These are phyloP conservation scores for Rhododendron griersonianum DNA, from an alignment of 148 eudicot species.

Conservation along the genomic window DNA sequence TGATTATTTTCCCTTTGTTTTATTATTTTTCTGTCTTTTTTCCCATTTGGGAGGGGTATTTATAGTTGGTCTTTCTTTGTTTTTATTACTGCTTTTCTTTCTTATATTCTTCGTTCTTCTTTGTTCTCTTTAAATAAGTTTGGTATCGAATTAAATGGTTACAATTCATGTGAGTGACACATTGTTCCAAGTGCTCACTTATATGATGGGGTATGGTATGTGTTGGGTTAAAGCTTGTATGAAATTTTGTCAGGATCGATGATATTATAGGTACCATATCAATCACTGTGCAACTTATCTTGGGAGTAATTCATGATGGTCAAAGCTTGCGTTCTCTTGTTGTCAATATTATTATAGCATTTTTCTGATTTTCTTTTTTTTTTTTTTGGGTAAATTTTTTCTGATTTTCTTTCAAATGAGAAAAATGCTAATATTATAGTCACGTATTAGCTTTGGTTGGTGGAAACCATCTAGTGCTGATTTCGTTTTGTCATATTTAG, in stretches of 20 bases:
- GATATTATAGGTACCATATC: neutral
- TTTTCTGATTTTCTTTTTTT: neutral
- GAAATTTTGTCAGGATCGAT: neutral
- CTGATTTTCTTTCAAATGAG: neutral
- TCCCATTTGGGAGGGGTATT: neutral
- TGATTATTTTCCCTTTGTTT: neutral
- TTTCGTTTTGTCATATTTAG: neutral
- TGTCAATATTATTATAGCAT: neutral
- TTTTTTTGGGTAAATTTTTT: neutral
- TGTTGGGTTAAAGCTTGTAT: neutral
- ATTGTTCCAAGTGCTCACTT: neutral
- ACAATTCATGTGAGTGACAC: neutral
- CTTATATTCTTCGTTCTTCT: neutral
- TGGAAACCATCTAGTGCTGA: neutral
- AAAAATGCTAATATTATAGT: neutral
- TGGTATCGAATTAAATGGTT: neutral
- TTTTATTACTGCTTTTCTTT: neutral
- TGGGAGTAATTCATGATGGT: neutral
- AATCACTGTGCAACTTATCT: neutral
- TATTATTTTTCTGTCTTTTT: neutral
- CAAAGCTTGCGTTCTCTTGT: neutral
- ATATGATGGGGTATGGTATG: neutral
- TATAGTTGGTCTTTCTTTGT: neutral
- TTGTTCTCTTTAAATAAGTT: neutral
- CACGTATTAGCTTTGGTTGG: neutral